Conservation (phyloP, 176 grass and related monocot species). For the Aegilops sharonensis region DNA sequence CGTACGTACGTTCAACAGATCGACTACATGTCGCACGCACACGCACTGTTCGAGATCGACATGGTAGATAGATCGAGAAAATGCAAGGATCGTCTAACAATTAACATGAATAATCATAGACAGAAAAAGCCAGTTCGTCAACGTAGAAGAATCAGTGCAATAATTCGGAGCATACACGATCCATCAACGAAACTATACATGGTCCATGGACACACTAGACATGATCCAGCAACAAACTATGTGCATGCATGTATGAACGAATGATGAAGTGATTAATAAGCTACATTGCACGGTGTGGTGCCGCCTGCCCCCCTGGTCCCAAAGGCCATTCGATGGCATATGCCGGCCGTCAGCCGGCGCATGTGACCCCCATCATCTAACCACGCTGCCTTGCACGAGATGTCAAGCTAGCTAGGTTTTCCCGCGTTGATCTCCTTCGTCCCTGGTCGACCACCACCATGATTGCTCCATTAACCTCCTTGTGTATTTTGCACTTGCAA, state of each 20-base stretch:
- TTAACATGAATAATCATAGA: not conserved
- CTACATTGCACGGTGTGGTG: not conserved
- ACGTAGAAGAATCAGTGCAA: not conserved
- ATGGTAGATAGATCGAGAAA: not conserved
- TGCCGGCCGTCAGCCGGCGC: not conserved
- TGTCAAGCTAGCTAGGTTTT: constrained; percentile 21
- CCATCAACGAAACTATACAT: too few species aligned
- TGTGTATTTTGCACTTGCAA: constrained; percentile 25
- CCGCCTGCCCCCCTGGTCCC: not conserved
- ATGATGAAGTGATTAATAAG: not conserved
- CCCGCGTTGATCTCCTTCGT: not conserved
- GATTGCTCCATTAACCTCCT: not conserved
- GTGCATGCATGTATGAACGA: not conserved
- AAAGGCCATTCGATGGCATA: not conserved
- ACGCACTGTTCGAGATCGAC: not conserved
- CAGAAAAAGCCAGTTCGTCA: not conserved
- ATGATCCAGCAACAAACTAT: not conserved
- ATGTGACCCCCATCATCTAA: constrained; percentile 27
- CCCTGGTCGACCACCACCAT: not conserved
- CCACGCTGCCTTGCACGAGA: not conserved
- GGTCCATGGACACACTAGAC: not conserved
- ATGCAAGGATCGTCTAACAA: not conserved
- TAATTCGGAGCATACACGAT: not conserved
- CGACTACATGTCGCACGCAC: not conserved
- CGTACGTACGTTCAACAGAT: not conserved